Evolutionary conservation across 2,329 filamentous ascomycete species (phyloP).

Genomic region (Nannizziopsis barbatae): DNA sequence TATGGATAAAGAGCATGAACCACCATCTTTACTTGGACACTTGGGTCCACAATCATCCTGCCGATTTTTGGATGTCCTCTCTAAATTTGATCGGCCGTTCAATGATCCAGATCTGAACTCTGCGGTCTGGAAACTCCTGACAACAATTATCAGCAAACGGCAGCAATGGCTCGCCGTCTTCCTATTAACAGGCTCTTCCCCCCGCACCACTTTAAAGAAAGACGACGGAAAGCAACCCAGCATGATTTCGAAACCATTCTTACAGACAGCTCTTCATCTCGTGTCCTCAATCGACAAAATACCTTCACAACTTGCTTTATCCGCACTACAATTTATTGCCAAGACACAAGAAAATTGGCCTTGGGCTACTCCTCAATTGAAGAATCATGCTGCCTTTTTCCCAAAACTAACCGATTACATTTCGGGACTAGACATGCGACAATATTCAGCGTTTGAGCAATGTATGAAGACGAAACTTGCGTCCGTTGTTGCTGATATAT

Average conservation of each 20-base stretch:
- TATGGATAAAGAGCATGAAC: slow-evolving; percentile 53
- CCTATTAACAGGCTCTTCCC: slow-evolving; percentile 76
- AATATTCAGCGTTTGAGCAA: slow-evolving; percentile 35
- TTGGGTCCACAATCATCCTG: slow-evolving; percentile 72
- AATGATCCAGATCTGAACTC: slow-evolving; percentile 49
- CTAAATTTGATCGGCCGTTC: slow-evolving; percentile 65
- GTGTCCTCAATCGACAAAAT: slow-evolving; percentile 56
- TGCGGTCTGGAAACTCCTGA: slow-evolving; percentile 73
- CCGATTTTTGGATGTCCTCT: slow-evolving; percentile 68
- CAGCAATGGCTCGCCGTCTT: slow-evolving; percentile 97
- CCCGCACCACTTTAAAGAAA: slow-evolving; percentile 58
- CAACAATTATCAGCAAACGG: slow-evolving; percentile 72
- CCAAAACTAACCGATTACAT: slow-evolving; percentile 61
- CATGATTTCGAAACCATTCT: slow-evolving; percentile 52
- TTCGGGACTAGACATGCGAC: slow-evolving; percentile 45
- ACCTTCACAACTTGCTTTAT: slow-evolving; percentile 54
- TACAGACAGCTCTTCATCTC: slow-evolving; percentile 61
- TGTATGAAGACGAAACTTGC: slow-evolving; percentile 60
- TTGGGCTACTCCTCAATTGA: slow-evolving; percentile 75
- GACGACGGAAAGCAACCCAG: slow-evolving; percentile 34
- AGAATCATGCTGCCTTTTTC: slow-evolving; percentile 63
- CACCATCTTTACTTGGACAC: slow-evolving; percentile 86
- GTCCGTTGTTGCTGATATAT: slow-evolving; percentile 72
- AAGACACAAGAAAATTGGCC: slow-evolving; percentile 90
- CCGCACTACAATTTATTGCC: slow-evolving; percentile 76